Percentiles rank a stretch among this genome's conserved stretches.
Conservation (phyloP, 768 basidiomycete genomes). For the Mrakia hoshinonis region DNA sequence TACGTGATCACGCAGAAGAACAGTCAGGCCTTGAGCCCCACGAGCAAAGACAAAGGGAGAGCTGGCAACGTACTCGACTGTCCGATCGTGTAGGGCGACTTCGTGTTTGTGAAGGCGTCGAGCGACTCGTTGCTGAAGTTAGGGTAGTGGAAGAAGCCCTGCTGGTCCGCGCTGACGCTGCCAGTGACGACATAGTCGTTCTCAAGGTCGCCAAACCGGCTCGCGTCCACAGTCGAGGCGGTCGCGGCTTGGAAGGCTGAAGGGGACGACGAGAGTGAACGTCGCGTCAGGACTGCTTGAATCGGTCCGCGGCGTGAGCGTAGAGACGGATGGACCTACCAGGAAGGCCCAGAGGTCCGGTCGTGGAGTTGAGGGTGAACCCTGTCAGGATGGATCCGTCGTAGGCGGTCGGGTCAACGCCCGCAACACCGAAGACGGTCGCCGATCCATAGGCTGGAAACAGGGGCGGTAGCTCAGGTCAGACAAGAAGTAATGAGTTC, state of each 20-base stretch:
- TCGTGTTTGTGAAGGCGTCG: not conserved
- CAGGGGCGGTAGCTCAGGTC: too few species aligned
- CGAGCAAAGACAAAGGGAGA: too few species aligned
- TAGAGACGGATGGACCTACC: not conserved
- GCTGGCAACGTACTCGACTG: not conserved
- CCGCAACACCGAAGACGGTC: not conserved
- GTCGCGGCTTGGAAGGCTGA: not conserved
- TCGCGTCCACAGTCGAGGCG: not conserved
- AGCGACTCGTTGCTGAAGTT: not conserved
- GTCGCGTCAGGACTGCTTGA: too few species aligned
- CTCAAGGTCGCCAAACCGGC: not conserved
- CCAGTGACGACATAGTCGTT: not conserved
- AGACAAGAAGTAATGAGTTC: too few species aligned
- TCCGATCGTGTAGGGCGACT: not conserved
- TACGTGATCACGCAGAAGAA: too few species aligned
- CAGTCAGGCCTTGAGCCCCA: too few species aligned
- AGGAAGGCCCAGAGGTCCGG: not conserved
- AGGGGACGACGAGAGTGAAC: not conserved
- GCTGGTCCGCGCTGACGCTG: not conserved
- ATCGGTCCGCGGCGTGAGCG: not conserved
- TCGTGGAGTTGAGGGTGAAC: not conserved
- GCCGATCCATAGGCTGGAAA: not conserved
- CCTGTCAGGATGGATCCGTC: not conserved
- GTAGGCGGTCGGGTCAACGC: not conserved
- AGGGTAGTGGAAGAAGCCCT: not conserved